Percentiles rank a stretch among this genome's conserved stretches.
phyloP scores from a whole-genome alignment of 2,329 filamentous ascomycete genomes.

The Colletotrichum shisoi region DNA sequence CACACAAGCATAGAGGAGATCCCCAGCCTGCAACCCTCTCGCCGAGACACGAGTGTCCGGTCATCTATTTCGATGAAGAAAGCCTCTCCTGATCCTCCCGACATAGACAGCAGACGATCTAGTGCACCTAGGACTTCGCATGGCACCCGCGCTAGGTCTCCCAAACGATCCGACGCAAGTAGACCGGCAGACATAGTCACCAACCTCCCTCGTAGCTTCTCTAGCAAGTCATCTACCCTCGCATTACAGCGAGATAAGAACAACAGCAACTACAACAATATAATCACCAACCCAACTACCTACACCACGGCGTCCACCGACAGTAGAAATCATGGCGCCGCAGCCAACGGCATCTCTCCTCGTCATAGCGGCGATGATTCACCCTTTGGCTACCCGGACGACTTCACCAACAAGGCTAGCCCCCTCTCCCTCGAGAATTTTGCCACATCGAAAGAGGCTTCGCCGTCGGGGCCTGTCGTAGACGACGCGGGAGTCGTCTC shows the following conservation, averaged over 20 bases:
- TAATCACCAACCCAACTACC: conserved; percentile 38
- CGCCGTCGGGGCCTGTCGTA: conserved; percentile 67
- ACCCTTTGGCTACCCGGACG: conserved; percentile 12
- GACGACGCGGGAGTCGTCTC: conserved; percentile 43
- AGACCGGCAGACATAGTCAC: conserved; percentile 43
- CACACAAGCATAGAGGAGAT: too few relatives aligned
- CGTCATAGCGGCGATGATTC: conserved; percentile 41
- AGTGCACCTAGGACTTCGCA: conserved; percentile 63
- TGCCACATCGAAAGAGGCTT: conserved; percentile 57
- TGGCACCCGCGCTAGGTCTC: conserved; percentile 55
- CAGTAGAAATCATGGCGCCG: conserved; percentile 32
- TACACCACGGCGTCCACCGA: conserved; percentile 26
- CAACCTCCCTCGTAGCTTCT: conserved; percentile 13
- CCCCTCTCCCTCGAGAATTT: conserved; percentile 25
- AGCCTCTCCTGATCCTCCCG: conserved; percentile 61
- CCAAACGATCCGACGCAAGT: conserved; percentile 51
- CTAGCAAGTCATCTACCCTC: conserved; percentile 31
- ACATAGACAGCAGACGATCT: conserved; percentile 65
- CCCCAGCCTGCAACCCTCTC: conserved; percentile 2
- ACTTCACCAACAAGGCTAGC: conserved; percentile 18
- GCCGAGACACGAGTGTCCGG: conserved; percentile 39
- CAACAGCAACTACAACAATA: too few relatives aligned
- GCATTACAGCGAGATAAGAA: conserved; percentile 26
- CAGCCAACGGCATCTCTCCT: conserved; percentile 39
- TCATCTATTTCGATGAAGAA: conserved; percentile 67